Conservation (phyloP, 441 rosid genomes). For the Erodium chrysanthum region DNA sequence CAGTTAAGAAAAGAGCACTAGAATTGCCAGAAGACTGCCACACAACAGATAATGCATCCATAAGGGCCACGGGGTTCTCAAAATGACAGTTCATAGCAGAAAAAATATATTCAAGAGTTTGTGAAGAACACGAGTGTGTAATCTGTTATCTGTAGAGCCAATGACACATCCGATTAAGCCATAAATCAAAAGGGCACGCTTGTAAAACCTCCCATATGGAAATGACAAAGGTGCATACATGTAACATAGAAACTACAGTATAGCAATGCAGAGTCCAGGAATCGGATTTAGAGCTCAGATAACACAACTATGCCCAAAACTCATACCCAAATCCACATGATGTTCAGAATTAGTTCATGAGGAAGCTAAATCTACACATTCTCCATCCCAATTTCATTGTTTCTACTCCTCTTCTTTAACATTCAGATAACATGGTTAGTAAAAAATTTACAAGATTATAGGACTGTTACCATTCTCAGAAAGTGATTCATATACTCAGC, state of each 20-base stretch:
- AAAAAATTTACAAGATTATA: not conserved
- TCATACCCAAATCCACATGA: too few relatives aligned
- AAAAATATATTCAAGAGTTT: not conserved
- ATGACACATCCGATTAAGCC: not conserved
- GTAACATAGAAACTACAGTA: too few relatives aligned
- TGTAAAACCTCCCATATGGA: too few relatives aligned
- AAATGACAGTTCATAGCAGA: not conserved
- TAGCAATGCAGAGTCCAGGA: too few relatives aligned
- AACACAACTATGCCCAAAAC: too few relatives aligned
- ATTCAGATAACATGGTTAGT: not conserved
- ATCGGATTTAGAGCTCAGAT: too few relatives aligned
- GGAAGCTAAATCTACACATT: not conserved
- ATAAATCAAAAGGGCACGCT: not conserved
- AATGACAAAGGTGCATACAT: too few relatives aligned
- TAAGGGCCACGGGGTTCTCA: slow-evolving; percentile 11
- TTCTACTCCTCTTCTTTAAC: not conserved
- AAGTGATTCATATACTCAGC: not conserved
- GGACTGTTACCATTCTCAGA: not conserved
- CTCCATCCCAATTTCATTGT: not conserved
- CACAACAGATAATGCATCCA: slow-evolving; percentile 16
- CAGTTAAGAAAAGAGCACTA: slow-evolving; percentile 91
- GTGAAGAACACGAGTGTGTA: too few relatives aligned
- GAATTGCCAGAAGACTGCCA: slow-evolving; percentile 71
- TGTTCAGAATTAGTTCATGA: too few relatives aligned
- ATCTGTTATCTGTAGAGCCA: not conserved